Evolutionary conservation across 352 stramenopile genomes (phyloP), one percentile per base, ranked within the genome.

Genomic region (Phytopythium cucurbitacearum): DNA sequence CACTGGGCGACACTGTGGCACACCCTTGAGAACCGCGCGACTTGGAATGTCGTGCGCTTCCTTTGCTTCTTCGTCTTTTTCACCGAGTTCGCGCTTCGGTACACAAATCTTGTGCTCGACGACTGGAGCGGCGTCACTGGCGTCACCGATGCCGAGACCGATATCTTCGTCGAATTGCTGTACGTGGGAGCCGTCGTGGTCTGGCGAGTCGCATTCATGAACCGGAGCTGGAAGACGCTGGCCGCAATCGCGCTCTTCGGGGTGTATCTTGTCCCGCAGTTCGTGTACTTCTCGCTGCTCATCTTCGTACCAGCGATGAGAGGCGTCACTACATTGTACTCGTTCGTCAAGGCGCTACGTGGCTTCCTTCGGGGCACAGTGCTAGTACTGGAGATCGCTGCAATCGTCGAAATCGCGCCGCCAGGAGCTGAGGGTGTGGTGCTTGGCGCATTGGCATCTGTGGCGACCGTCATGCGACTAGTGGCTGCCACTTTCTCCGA

Each of bases 1-100:
- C 71, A 81, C 40, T 74, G 65, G 65, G 51, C 62, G 47, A 55
- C 57, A 1, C 65, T 79, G 38, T 71, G 65, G 28, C 58, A 48
- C 33, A 64, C 65, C 4, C 48, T 81, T 12, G 43, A 57, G 46
- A 69, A 66, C 42, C 53, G 71, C 34, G 67, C 71, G 3, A 79
- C 68, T 13, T 76, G 68, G 13, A 53, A 59, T 5, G 58, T 79
- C 16, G 60, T 67, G 5, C 51, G 58, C 7, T 81, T 76, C 50
- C 57, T 81, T 15, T 65, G 74, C 37, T 52, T 68, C 13, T 81
- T 74, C 43, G 57, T 81, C 35, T 70, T 81, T 55, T 71, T 81
- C 47, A 69, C 49, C 16, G 71, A 81, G 42, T 81, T 81, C 43
- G 73, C 71, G 12, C 48, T 81, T 8, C 65, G 57, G 33, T 81